phyloP scores from a whole-genome alignment of 345 rosid species.

The Firmiana major region DNA sequence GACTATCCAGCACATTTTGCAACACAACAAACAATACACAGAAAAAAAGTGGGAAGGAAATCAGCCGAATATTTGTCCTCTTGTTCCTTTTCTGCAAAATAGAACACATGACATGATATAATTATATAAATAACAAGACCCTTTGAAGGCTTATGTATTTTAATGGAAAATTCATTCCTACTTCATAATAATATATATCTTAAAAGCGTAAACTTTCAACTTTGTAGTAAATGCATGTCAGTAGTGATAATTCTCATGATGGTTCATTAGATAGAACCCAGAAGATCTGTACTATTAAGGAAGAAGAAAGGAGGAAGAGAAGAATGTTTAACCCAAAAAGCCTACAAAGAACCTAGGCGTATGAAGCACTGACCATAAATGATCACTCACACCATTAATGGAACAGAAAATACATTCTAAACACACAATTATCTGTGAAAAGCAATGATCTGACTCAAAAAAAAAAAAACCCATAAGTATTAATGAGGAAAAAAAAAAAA shows the following conservation, averaged over 20 bases:
- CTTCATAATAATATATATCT: not conserved
- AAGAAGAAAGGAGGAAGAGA: not conserved
- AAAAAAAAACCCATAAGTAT: no score
- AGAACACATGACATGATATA: not conserved
- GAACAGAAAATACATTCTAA: no score
- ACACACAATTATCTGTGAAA: not conserved
- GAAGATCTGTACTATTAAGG: not conserved
- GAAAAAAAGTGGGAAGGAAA: conserved; percentile 63
- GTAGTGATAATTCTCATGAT: not conserved
- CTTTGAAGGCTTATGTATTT: not conserved
- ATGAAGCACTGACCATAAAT: not conserved
- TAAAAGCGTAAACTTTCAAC: not conserved
- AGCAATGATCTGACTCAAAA: not conserved
- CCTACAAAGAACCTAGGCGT: not conserved
- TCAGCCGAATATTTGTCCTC: conserved; percentile 60
- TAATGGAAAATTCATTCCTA: not conserved
- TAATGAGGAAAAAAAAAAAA: not conserved
- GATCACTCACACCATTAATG: no score
- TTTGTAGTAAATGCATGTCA: not conserved
- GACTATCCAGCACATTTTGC: conserved; percentile 46
- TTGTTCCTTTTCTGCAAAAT: conserved; percentile 58
- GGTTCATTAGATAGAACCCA: not conserved
- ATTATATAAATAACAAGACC: not conserved
- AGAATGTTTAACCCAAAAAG: not conserved
- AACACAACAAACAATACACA: conserved; percentile 50